A percentile compares a stretch with the other conserved stretches of the same genome.
Conservation (phyloP, 2,329 filamentous ascomycete genomes). For the Beauveria sp. region DNA sequence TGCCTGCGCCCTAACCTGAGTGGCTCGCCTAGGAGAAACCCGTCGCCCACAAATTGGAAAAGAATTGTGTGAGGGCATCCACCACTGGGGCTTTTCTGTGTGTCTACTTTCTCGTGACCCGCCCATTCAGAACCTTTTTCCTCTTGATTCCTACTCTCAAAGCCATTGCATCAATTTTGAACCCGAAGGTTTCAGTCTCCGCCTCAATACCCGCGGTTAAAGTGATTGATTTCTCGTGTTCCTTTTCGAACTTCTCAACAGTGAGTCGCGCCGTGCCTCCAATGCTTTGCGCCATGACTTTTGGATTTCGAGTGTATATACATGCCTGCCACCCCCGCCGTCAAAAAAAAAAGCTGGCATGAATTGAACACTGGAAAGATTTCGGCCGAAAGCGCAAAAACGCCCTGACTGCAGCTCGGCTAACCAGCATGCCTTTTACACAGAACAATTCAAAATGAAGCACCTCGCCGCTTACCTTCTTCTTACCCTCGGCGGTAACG, state of each 20-base stretch:
- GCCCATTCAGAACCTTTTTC: conserved; percentile 9
- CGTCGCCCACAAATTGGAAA: conserved; percentile 9
- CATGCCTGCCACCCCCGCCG: not conserved
- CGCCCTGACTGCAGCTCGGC: not conserved
- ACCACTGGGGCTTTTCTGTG: not conserved
- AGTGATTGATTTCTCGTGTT: conserved; percentile 98
- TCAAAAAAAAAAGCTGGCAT: not conserved
- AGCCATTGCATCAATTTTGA: conserved; percentile 41
- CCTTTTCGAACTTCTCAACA: conserved; percentile 29
- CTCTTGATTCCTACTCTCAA: conserved; percentile 23
- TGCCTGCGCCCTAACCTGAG: conserved; percentile 18
- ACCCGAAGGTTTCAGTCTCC: conserved; percentile 99
- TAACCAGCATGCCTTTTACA: conserved; percentile 10
- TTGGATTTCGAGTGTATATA: not conserved
- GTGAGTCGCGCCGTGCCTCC: conserved; percentile 25
- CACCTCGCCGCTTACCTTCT: conserved; percentile 99
- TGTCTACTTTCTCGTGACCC: conserved; percentile 5
- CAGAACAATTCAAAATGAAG: conserved; percentile 77
- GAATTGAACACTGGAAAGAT: not conserved
- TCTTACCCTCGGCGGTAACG: conserved; percentile 87
- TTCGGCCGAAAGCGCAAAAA: not conserved
- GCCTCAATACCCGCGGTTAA: conserved; percentile 88
- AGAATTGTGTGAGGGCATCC: conserved; percentile 7
- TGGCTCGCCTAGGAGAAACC: conserved; percentile 17
- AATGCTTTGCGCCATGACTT: not conserved